phyloP scores from a whole-genome alignment of 2,329 filamentous ascomycete species.

The Diaporthe sp. region DNA sequence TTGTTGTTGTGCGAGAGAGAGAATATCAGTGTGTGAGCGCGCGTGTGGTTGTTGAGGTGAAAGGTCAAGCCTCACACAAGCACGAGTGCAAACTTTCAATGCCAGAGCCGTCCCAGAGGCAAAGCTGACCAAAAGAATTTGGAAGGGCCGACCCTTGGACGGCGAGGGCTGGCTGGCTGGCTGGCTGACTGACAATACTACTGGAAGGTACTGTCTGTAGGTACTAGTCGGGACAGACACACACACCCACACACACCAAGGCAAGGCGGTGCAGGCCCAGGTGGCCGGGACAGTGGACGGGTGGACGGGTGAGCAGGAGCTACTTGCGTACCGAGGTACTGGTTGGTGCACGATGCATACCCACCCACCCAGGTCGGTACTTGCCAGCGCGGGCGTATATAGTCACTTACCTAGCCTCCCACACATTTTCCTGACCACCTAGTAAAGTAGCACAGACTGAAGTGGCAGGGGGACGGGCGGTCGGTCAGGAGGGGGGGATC shows the following conservation, averaged over 20 bases:
- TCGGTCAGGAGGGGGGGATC: slow-evolving; percentile 16
- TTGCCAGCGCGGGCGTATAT: slow-evolving; percentile 2
- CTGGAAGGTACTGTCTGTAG: not conserved
- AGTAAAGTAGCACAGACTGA: not conserved
- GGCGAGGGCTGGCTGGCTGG: slow-evolving; percentile 4
- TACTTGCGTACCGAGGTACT: slow-evolving; percentile 18
- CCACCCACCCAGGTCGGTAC: slow-evolving; percentile 6
- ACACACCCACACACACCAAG: not conserved
- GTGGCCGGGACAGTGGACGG: slow-evolving; percentile 27
- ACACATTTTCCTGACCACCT: not conserved
- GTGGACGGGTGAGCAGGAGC: slow-evolving; percentile 8
- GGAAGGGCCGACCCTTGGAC: slow-evolving; percentile 10
- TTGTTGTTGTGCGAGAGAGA: not conserved
- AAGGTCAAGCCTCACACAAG: slow-evolving; percentile 23
- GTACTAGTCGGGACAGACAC: slow-evolving; percentile 2
- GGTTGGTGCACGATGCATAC: not conserved
- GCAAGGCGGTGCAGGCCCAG: slow-evolving; percentile 26
- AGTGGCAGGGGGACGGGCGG: not conserved
- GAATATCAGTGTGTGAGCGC: not conserved
- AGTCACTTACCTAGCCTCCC: not conserved
- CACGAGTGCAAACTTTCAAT: slow-evolving; percentile 25
- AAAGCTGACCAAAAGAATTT: slow-evolving; percentile 31
- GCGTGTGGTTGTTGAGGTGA: slow-evolving; percentile 16
- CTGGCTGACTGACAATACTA: slow-evolving; percentile 8
- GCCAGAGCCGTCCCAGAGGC: slow-evolving; percentile 25